phyloP scores from a whole-genome alignment of 495 filamentous ascomycete species.

The Penicillium verhagenii region DNA sequence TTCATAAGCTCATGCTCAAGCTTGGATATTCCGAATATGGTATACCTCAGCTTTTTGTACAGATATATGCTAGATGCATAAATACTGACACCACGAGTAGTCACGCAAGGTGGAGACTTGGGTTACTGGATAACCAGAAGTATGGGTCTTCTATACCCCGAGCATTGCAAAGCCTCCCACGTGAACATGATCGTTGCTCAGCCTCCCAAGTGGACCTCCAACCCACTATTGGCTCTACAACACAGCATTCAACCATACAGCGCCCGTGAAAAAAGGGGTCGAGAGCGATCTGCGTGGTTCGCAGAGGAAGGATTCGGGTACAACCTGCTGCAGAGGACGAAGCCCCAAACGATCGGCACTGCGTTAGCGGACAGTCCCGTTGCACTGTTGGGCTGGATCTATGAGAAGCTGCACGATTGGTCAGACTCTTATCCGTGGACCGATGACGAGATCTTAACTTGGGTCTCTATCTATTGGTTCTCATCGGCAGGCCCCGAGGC shows the following conservation, averaged over 20 bases:
- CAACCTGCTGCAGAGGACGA: constrained; percentile 53
- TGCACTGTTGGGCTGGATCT: constrained; percentile 63
- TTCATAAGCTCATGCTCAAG: constrained; percentile 65
- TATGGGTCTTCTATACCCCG: constrained; percentile 56
- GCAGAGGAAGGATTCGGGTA: constrained; percentile 54
- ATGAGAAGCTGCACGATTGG: constrained; percentile 70
- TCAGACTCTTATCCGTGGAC: constrained; percentile 66
- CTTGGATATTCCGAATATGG: constrained; percentile 67
- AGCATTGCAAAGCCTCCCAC: constrained; percentile 59
- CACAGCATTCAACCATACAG: constrained; percentile 25
- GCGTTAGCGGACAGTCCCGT: constrained; percentile 59
- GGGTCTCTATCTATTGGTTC: constrained; percentile 64
- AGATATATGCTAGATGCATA: background rate
- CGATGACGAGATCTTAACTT: constrained; percentile 65
- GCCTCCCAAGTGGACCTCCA: constrained; percentile 18
- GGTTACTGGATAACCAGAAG: constrained; percentile 61
- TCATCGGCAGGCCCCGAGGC: constrained; percentile 55
- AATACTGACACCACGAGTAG: constrained; percentile 14
- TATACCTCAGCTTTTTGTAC: constrained; percentile 3
- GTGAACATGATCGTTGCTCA: constrained; percentile 57
- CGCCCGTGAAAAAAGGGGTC: constrained; percentile 37
- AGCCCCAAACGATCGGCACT: constrained; percentile 62
- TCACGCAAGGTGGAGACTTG: constrained; percentile 69
- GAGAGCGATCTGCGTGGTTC: constrained; percentile 53
- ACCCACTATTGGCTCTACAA: constrained; percentile 21